Percentiles rank a stretch among this genome's conserved stretches.
Conservation (phyloP, 305 asterid genomes). For the Fraxinus platypoda region DNA sequence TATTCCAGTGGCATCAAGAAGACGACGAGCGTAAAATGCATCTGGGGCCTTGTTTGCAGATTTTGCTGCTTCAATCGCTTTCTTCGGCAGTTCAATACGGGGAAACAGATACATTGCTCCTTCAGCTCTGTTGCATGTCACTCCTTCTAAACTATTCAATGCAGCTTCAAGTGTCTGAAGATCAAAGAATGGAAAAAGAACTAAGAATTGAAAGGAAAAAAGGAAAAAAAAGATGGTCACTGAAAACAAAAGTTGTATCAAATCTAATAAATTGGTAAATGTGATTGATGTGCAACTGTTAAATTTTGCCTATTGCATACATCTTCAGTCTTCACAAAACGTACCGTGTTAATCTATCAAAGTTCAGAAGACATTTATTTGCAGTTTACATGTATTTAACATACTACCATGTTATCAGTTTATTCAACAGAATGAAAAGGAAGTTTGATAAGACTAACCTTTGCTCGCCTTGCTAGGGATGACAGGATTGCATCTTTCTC, state of each 20-base stretch:
- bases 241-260: not conserved
- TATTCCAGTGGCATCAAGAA: slow-evolving; percentile 85
- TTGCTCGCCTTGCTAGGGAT: slow-evolving; percentile 85
- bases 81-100: slow-evolving; percentile 59
- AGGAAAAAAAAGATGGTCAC: not conserved
- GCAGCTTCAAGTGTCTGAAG: slow-evolving; percentile 52
- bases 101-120: slow-evolving; percentile 99
- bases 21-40: slow-evolving; percentile 68
- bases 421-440: not conserved
- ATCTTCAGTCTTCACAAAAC: not conserved
- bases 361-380: not conserved
- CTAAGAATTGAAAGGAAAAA: not conserved
- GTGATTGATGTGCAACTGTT: not conserved
- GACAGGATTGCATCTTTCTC: slow-evolving; percentile 86
- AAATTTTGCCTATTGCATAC: not conserved
- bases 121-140: slow-evolving; percentile 90
- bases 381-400: not conserved
- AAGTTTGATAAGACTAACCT: slow-evolving; percentile 49
- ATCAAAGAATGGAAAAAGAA: not conserved
- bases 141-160: slow-evolving; percentile 75
- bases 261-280: not conserved
- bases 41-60: slow-evolving; percentile 69
- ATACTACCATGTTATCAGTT: not conserved
- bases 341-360: not conserved
- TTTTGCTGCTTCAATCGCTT: slow-evolving; percentile 86